These are phyloP conservation scores for Obelidium mucronatum DNA, from an alignment of 192 early-diverging fungal species.

Conservation along the genomic window DNA sequence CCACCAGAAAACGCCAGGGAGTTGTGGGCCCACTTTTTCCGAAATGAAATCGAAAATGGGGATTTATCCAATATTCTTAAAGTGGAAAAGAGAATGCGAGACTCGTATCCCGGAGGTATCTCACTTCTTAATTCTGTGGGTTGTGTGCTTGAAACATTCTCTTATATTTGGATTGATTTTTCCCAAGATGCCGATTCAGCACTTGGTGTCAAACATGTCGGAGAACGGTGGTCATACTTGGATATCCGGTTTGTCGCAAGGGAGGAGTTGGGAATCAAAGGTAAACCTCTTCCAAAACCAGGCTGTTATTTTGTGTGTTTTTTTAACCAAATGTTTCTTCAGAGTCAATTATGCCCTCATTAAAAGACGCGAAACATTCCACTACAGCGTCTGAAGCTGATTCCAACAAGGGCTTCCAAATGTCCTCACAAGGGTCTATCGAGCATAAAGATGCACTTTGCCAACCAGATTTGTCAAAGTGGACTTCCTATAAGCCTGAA, in stretches of 20 bases:
- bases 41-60: constrained; percentile 89
- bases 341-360: too few relatives aligned
- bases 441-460: constrained; percentile 55
- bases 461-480: constrained; percentile 76
- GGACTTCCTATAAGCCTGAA: constrained; percentile 70
- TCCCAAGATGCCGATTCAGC: constrained; percentile 31
- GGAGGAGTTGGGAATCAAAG: constrained; percentile 62
- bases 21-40: constrained; percentile 84
- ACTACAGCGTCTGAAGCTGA: too few relatives aligned
- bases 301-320: too few relatives aligned
- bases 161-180: neutral
- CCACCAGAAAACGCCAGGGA: constrained; percentile 72
- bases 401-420: too few relatives aligned
- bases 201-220: constrained; percentile 46
- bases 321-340: too few relatives aligned
- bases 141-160: neutral
- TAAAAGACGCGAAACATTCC: too few relatives aligned
- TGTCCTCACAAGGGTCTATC: too few relatives aligned
- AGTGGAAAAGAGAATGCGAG: constrained; percentile 79
- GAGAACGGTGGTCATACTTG: constrained; percentile 78
- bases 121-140: neutral
- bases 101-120: constrained; percentile 74
- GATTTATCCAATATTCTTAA: constrained; percentile 78
- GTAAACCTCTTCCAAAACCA: neutral
- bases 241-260: constrained; percentile 77